A percentile compares a stretch with the other conserved stretches of the same genome.
phyloP scores from a whole-genome alignment of 1,284 basidiomycete genomes.

The Sporisorium scitamineum region DNA sequence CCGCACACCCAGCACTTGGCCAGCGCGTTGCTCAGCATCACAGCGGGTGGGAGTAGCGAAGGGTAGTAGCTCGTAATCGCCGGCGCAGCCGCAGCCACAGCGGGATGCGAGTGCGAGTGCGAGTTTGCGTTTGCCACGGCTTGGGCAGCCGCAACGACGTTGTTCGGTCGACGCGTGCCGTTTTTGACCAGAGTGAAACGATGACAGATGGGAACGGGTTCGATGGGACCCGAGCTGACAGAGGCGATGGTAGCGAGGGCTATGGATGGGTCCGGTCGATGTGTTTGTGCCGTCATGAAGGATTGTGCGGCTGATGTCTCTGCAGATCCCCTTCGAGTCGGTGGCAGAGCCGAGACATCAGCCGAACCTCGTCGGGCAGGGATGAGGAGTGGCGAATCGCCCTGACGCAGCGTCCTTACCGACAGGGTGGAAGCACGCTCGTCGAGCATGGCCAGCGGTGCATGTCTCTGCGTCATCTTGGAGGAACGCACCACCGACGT shows the following conservation, averaged over 20 bases:
- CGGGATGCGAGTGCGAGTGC: constrained; percentile 13
- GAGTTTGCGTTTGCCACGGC: constrained; percentile 20
- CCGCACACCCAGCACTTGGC: constrained; percentile 64
- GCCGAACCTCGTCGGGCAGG: constrained; percentile 43
- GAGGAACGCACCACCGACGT: constrained; percentile 62
- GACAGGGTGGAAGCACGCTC: constrained; percentile 47
- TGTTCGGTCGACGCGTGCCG: constrained; percentile 53
- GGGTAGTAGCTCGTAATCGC: constrained; percentile 29
- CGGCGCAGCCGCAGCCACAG: no score
- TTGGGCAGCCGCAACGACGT: constrained; percentile 40
- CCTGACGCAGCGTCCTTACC: constrained; percentile 39
- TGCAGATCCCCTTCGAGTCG: constrained; percentile 28
- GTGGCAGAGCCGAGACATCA: constrained; percentile 30
- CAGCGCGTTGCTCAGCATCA: constrained; percentile 64
- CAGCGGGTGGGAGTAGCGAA: constrained; percentile 57
- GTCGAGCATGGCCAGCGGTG: constrained; percentile 47
- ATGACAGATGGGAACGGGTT: constrained; percentile 53
- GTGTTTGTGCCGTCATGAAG: constrained; percentile 58
- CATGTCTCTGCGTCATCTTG: constrained; percentile 49
- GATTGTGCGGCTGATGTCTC: constrained; percentile 42
- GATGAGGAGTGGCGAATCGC: constrained; percentile 43
- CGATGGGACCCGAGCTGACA: constrained; percentile 32
- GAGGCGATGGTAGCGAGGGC: constrained; percentile 60
- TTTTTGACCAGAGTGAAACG: constrained; percentile 66
- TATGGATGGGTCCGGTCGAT: constrained; percentile 47